Evolutionary conservation across 306 rosid genomes (phyloP).

Genomic region (Rosa chinensis): DNA sequence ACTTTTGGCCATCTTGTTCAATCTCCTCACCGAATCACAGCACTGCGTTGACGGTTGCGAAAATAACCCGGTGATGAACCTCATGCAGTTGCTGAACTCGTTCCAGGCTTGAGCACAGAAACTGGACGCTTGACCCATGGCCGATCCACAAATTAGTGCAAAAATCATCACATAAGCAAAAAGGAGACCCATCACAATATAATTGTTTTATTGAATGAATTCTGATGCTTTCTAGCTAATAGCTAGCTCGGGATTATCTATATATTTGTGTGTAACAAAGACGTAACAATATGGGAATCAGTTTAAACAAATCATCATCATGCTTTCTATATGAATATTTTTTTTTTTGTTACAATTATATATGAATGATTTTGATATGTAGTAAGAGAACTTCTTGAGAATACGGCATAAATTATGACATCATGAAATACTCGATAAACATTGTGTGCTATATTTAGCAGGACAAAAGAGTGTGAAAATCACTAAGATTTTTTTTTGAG

Average conservation of each 20-base stretch:
- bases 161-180: not conserved
- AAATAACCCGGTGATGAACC: not conserved
- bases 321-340: not conserved
- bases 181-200: not conserved
- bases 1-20: constrained; percentile 3
- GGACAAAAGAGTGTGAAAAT: too few relatives aligned
- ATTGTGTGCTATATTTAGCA: too few relatives aligned
- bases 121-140: not conserved
- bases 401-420: too few relatives aligned
- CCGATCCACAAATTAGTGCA: not conserved
- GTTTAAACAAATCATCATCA: not conserved
- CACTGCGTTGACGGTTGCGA: not conserved
- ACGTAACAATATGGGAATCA: not conserved
- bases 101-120: not conserved
- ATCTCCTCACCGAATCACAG: not conserved
- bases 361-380: too few relatives aligned
- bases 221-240: not conserved
- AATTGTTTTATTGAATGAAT: not conserved
- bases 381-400: too few relatives aligned
- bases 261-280: too few relatives aligned
- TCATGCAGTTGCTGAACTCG: not conserved
- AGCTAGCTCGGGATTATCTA: not conserved
- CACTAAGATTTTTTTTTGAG: too few relatives aligned
- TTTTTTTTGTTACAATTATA: too few relatives aligned
- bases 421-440: too few relatives aligned